Percentiles rank a stretch among this genome's conserved stretches.
These are phyloP conservation scores for Sergeia podlipaevii DNA, from an alignment of 208 protist genomes.

Conservation along the genomic window DNA sequence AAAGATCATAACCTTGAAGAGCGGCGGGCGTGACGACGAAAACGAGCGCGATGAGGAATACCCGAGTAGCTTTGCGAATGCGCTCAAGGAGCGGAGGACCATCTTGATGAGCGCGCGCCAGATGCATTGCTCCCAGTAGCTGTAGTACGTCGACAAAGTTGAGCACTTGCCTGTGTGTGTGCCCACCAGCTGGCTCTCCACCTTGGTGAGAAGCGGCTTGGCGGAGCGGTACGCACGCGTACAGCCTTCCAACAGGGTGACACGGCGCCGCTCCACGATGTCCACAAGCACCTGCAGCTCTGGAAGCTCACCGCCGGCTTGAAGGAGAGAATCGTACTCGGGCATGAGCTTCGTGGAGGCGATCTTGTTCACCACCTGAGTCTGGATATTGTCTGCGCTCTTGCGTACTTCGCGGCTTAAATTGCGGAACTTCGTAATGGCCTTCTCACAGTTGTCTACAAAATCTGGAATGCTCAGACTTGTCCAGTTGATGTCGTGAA, in stretches of 20 bases:
- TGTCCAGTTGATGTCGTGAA: conserved; percentile 98
- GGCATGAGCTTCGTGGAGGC: conserved; percentile 80
- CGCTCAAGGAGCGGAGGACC: conserved; percentile 83
- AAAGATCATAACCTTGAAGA: conserved; percentile 94
- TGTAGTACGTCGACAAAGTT: conserved; percentile 93
- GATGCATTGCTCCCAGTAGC: conserved; percentile 95
- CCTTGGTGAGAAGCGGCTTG: conserved; percentile 93
- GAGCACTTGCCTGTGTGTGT: conserved; percentile 91
- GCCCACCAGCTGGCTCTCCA: conserved; percentile 93
- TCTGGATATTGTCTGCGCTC: conserved; percentile 92
- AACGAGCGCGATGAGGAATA: conserved; percentile 42
- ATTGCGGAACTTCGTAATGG: conserved; percentile 96
- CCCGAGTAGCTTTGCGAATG: conserved; percentile 88
- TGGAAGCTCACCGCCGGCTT: conserved; percentile 82
- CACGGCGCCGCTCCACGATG: conserved; percentile 82
- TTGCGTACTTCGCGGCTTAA: conserved; percentile 95
- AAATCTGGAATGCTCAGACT: conserved; percentile 97
- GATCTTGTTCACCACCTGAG: conserved; percentile 91
- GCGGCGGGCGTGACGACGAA: conserved; percentile 42
- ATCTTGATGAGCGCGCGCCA: conserved; percentile 92
- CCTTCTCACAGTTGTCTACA: conserved; percentile 87
- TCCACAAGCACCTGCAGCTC: conserved; percentile 93
- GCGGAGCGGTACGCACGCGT: conserved; percentile 93
- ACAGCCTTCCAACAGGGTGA: conserved; percentile 78
- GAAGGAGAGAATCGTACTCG: conserved; percentile 68